A percentile compares a stretch with the other conserved stretches of the same genome.
Conservation (phyloP, 768 basidiomycete species). For the Amanita exitialis region DNA sequence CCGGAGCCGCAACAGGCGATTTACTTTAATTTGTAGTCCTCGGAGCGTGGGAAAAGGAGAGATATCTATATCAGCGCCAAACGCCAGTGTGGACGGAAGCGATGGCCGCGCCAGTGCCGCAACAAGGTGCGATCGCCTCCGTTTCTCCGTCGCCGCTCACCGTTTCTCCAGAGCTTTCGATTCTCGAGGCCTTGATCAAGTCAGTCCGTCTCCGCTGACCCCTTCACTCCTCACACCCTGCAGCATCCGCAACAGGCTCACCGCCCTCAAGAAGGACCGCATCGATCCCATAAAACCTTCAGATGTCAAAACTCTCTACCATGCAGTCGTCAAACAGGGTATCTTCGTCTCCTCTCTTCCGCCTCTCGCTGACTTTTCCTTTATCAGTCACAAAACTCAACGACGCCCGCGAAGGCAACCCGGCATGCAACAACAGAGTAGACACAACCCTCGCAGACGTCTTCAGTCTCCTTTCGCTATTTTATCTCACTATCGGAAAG, state of each 20-base stretch:
- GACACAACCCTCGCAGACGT: conserved; percentile 96
- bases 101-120: conserved; percentile 67
- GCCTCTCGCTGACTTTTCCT: background rate
- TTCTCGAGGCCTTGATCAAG: conserved; percentile 94
- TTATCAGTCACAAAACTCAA: conserved; percentile 82
- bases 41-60: background rate
- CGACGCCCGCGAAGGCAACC: conserved; percentile 74
- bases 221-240: conserved; percentile 12
- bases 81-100: background rate
- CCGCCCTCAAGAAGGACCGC: conserved; percentile 88
- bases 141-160: background rate
- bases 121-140: conserved; percentile 46
- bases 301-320: conserved; percentile 91
- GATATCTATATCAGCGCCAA: background rate
- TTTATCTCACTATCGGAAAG: conserved; percentile 97
- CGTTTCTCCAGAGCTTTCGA: conserved; percentile 62
- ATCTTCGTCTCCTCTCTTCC: background rate
- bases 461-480: conserved; percentile 88
- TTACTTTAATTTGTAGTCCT: too few species aligned
- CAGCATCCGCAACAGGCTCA: conserved; percentile 92
- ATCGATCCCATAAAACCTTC: conserved; percentile 88
- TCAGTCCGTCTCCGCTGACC: conserved; percentile 20
- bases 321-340: conserved; percentile 92
- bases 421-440: conserved; percentile 75
- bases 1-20: too few species aligned